phyloP scores from a whole-genome alignment of 1,284 basidiomycete genomes.

The Calocybe gambosa region DNA sequence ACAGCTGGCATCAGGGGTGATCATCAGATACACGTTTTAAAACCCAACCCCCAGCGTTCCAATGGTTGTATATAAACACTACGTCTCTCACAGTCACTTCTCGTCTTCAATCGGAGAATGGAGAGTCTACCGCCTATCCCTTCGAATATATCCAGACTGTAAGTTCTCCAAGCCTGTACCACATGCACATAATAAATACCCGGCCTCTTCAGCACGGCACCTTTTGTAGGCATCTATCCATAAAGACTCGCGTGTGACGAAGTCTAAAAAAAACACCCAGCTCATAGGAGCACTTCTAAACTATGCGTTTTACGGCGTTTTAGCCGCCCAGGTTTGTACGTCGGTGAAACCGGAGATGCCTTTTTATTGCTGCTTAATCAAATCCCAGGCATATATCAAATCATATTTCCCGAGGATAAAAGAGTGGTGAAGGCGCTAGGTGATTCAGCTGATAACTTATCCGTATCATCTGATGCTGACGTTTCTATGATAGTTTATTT shows the following conservation, averaged over 20 bases:
- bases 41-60: too few relatives aligned
- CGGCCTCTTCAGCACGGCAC: not conserved
- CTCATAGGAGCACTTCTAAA: slow-evolving; percentile 10
- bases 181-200: too few relatives aligned
- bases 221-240: not conserved
- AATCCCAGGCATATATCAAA: slow-evolving; percentile 8
- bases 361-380: too few relatives aligned
- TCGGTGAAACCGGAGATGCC: not conserved
- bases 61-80: too few relatives aligned
- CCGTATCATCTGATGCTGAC: not conserved
- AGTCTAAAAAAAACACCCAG: slow-evolving; percentile 1
- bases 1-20: too few relatives aligned
- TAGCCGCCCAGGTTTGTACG: slow-evolving; percentile 11
- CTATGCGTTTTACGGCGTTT: slow-evolving; percentile 7
- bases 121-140: too few relatives aligned
- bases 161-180: too few relatives aligned
- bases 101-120: too few relatives aligned
- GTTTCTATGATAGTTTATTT: slow-evolving; percentile 16
- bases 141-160: too few relatives aligned
- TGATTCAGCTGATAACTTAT: not conserved
- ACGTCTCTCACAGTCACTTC: too few relatives aligned
- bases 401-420: slow-evolving; percentile 9
- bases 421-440: slow-evolving; percentile 6
- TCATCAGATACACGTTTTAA: too few relatives aligned
- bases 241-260: not conserved